Conservation (phyloP, 1,284 basidiomycete species). For the Apiotrichum montevideense region DNA sequence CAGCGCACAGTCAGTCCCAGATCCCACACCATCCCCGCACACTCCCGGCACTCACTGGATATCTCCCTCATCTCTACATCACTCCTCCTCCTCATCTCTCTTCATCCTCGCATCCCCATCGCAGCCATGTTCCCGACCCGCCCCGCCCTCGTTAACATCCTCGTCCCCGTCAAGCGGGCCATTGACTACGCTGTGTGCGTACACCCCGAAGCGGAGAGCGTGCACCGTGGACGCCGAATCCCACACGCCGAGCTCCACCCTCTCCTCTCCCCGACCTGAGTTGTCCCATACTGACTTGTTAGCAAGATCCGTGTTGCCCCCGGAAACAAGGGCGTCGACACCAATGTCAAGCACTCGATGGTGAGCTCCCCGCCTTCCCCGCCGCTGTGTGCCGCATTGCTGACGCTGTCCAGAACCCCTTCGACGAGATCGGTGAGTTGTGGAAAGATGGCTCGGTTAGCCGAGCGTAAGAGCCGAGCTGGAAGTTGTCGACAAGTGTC, state of each 20-base stretch:
- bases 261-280: background rate
- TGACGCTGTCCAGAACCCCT: constrained; percentile 67
- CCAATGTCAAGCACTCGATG: constrained; percentile 96
- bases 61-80: too few relatives aligned
- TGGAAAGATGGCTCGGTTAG: constrained; percentile 1
- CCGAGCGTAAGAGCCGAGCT: constrained; percentile 13
- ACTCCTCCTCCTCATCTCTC: background rate
- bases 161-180: constrained; percentile 85
- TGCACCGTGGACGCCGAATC: too few relatives aligned
- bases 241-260: too few relatives aligned
- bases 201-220: background rate
- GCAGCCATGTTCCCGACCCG: constrained; percentile 65
- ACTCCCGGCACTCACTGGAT: background rate
- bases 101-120: background rate
- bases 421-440: constrained; percentile 84
- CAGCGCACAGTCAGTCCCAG: too few relatives aligned
- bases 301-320: constrained; percentile 94
- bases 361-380: constrained; percentile 50
- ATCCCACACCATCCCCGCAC: too few relatives aligned
- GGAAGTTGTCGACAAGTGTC: background rate
- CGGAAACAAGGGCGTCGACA: constrained; percentile 85
- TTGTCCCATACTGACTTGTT: constrained; percentile 48
- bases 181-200: constrained; percentile 46
- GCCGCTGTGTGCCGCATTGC: background rate
- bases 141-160: constrained; percentile 68